Base-by-base conservation (phyloP, 2,329 filamentous ascomycete genomes). In the Pseudogymnoascus sp. region DNA sequence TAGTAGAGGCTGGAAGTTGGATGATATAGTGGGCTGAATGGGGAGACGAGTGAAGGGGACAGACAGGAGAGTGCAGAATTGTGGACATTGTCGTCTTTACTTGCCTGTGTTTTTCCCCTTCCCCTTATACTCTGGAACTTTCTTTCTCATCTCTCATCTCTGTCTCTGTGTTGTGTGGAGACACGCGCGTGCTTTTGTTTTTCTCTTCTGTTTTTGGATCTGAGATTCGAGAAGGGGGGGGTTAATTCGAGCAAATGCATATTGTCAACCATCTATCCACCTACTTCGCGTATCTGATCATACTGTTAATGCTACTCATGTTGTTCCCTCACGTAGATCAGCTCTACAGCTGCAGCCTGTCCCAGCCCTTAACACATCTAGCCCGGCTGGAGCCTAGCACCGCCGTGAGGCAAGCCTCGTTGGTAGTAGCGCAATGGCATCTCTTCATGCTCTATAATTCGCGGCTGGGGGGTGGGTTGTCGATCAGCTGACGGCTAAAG, bases 181-280 rank as follows among this genome's bases (percentile, higher is more conserved):
- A 54, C 28, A 54, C n/a, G 32, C n/a, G 20, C 47, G 32, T 54
- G 25, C 43, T 50, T n/a, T 11, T 9, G n/a, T 32, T 54, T 54
- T 54, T 18, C 30, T 54, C 11, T 6, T 4, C 5, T 32, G 28
- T 30, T 54, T 54, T 54, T 54, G 47, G 25, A 54, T 54, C 47
- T 54, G 28, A 54, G 47, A 54, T 54, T 54, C 28, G 47, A 32
- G 47, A 54, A 54, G 47, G 28, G 22, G 22, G 43, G 25, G 47
- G n/a, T 41, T 54, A 54, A 54, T 54, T 32, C 25, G 7, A 54
- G 47, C 47, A 54, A 32, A 32, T 32, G 47, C 47, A 54, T 54
- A 54, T 54, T 54, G 47, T 54, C n/a, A 54, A 32, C 47, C n/a
- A 32, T 32, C 25, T 32, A 54, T 32, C 4, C 11, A 18, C 8